These are phyloP conservation scores for Ceratocystis cacaofunesta DNA, from an alignment of 2,329 filamentous ascomycete genomes.

Conservation along the genomic window DNA sequence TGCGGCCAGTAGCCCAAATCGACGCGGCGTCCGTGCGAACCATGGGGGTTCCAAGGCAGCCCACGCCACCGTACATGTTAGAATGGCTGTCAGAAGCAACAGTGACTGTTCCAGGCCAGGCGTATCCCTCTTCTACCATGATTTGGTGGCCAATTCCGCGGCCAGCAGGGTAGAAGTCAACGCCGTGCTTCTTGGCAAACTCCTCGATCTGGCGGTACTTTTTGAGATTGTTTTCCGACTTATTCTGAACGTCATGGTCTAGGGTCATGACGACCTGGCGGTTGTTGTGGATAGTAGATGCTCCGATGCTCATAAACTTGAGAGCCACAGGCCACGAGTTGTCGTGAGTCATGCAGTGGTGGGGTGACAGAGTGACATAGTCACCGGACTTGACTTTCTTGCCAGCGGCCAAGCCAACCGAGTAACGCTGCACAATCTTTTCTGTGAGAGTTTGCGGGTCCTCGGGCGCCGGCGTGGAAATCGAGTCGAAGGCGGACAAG, in stretches of 20 bases:
- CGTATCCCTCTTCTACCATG: conserved; percentile 72
- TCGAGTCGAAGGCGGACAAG: conserved; percentile 6
- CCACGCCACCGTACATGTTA: conserved; percentile 73
- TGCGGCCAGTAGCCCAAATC: conserved; percentile 70
- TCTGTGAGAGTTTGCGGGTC: conserved; percentile 69
- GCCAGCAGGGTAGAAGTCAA: conserved; percentile 64
- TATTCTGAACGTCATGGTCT: conserved; percentile 84
- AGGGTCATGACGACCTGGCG: conserved; percentile 40
- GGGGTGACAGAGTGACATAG: conserved; percentile 53
- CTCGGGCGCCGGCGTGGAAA: conserved; percentile 9
- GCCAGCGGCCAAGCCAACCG: conserved; percentile 57
- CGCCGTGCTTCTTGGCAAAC: conserved; percentile 64
- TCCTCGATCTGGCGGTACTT: conserved; percentile 73
- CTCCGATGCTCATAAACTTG: conserved; percentile 71
- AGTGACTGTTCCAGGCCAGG: conserved; percentile 69
- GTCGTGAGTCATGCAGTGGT: conserved; percentile 66
- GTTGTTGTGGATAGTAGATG: conserved; percentile 51
- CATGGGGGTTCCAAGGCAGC: conserved; percentile 61
- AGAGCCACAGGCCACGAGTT: conserved; percentile 60
- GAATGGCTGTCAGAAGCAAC: conserved; percentile 68
- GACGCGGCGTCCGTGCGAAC: conserved; percentile 77
- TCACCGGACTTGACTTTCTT: conserved; percentile 68
- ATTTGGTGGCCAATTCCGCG: conserved; percentile 81
- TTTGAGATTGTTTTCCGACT: conserved; percentile 57
- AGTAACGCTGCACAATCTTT: conserved; percentile 77